Percentiles rank a stretch among this genome's conserved stretches.
These are phyloP conservation scores for Eimeria tenella DNA, from an alignment of 169 alveolate species.

Conservation along the genomic window DNA sequence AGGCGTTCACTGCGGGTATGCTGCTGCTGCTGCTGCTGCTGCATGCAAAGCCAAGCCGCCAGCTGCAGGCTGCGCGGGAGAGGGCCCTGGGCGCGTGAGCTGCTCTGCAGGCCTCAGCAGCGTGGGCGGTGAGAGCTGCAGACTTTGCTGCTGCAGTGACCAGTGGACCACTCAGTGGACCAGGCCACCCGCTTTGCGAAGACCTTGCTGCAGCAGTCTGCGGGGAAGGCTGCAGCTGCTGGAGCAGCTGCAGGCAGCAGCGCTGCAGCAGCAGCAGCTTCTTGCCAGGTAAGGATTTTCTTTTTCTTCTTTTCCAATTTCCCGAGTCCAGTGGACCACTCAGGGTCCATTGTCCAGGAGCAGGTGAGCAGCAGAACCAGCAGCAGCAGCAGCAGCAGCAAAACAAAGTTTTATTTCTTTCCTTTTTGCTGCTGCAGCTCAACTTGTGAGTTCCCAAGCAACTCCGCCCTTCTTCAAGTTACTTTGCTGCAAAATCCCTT, in stretches of 20 bases:
- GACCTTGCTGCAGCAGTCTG: constrained; percentile 58
- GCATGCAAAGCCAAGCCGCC: no score
- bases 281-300: no score
- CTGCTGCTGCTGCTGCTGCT: background rate
- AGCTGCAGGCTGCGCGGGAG: constrained; percentile 47
- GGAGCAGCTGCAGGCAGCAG: constrained; percentile 74
- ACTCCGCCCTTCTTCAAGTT: background rate
- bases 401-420: background rate
- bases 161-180: no score
- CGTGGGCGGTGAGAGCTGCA: background rate
- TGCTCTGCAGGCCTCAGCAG: constrained; percentile 63
- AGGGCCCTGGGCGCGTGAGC: background rate
- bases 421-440: background rate
- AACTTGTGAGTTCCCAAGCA: background rate
- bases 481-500: background rate
- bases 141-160: background rate
- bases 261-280: background rate
- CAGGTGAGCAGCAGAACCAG: background rate
- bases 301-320: no score
- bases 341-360: constrained; percentile 13
- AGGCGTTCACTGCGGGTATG: background rate
- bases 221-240: constrained; percentile 71
- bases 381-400: background rate
- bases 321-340: background rate
- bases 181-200: constrained; percentile 76